Evolutionary conservation across 2,329 filamentous ascomycete genomes (phyloP).

Genomic region (Colletotrichum sp.): DNA sequence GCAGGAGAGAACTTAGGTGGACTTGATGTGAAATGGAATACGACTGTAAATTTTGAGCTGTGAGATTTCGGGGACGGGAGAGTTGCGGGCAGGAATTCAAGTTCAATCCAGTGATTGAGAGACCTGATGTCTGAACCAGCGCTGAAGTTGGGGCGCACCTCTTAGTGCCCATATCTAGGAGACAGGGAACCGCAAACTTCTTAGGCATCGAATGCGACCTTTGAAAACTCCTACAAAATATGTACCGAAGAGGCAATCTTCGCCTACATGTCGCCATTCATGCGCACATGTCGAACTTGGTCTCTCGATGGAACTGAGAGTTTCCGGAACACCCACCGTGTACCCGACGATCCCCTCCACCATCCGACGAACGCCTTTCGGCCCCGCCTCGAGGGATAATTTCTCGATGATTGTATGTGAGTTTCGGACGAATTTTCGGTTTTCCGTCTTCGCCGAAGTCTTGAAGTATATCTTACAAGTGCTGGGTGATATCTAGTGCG

Average conservation of each 20-base stretch:
- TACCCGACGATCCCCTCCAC: not conserved
- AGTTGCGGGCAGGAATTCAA: not conserved
- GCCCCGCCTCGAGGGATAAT: not conserved
- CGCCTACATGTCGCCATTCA: not conserved
- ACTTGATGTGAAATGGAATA: not conserved
- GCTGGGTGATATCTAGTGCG: not conserved
- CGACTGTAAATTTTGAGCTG: fast-evolving
- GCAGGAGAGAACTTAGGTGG: fast-evolving
- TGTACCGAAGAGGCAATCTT: fast-evolving
- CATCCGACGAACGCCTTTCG: not conserved
- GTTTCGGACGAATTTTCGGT: not conserved
- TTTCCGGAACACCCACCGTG: not conserved
- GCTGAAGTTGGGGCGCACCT: not conserved
- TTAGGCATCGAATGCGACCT: no score
- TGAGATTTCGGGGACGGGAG: fast-evolving
- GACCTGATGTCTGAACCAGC: not conserved
- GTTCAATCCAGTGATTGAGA: not conserved
- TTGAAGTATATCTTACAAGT: not conserved
- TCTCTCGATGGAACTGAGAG: not conserved
- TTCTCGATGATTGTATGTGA: not conserved
- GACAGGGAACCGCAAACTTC: no score
- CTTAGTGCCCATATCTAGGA: no score
- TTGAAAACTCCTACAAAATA: fast-evolving
- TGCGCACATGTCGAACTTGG: not conserved
- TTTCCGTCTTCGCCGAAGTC: not conserved